Evolutionary conservation across 352 stramenopile species (phyloP).

Genomic region (Phytophthora boehmeriae): DNA sequence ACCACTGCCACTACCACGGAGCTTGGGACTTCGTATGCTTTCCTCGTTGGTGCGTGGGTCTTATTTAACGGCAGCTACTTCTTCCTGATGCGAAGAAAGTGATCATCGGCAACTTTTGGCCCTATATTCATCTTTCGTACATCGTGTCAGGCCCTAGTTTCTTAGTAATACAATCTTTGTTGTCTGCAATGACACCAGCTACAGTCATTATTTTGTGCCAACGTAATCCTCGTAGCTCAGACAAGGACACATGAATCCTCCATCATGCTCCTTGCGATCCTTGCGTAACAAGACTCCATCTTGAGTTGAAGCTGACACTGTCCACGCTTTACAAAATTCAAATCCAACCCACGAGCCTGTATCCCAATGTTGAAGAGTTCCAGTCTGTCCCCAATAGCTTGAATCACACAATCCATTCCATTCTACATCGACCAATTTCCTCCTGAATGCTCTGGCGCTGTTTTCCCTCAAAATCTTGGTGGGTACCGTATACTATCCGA

Average conservation of each 20-base stretch:
- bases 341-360: no score
- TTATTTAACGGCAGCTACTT: conserved; percentile 62
- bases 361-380: no score
- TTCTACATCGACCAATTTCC: background rate
- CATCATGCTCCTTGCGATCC: no score
- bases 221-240: no score
- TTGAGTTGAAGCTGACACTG: no score
- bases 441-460: no score
- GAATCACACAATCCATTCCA: background rate
- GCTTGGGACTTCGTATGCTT: conserved; percentile 43
- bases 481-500: background rate
- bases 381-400: no score
- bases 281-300: no score
- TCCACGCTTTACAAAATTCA: no score
- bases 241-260: no score
- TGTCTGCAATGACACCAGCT: conserved; percentile 5
- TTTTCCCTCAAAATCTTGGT: no score
- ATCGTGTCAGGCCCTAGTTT: conserved; percentile 28
- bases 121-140: conserved; percentile 31
- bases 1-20: conserved; percentile 38
- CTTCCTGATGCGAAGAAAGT: conserved; percentile 55
- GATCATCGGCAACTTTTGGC: conserved; percentile 22
- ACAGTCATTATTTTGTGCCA: no score
- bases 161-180: conserved; percentile 29
- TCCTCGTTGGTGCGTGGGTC: conserved; percentile 39